Evolutionary conservation across 2,329 filamentous ascomycete species (phyloP).

Genomic region (Sclerotinia subarctica): DNA sequence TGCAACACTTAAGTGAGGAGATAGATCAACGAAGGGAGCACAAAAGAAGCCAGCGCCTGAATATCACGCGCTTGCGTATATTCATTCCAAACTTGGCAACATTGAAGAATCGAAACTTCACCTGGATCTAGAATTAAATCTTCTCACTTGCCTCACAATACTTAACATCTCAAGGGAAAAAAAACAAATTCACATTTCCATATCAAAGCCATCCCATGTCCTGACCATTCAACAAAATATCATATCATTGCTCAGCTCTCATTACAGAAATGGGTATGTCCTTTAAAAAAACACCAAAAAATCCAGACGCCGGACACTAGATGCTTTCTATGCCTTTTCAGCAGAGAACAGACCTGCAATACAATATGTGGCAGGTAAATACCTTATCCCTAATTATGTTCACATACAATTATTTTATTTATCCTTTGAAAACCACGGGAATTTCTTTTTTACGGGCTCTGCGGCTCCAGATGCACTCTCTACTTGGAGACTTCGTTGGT

Average conservation of each 20-base stretch:
- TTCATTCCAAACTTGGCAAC: neutral
- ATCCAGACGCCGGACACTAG: conserved; percentile 6
- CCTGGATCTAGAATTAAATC: neutral
- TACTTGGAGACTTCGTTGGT: conserved; percentile 58
- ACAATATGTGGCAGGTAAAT: neutral
- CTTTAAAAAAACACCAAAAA: conserved; percentile 4
- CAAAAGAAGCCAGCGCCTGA: neutral
- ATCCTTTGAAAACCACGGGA: conserved; percentile 55
- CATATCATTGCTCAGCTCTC: conserved; percentile 1
- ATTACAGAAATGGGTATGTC: conserved; percentile 8
- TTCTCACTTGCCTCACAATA: neutral
- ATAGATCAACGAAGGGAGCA: too few species aligned
- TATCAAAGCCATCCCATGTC: neutral
- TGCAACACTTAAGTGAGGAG: neutral
- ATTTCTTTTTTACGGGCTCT: conserved; percentile 60
- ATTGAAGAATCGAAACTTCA: too few species aligned
- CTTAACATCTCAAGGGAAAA: neutral
- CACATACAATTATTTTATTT: conserved; percentile 22
- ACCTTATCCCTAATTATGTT: neutral
- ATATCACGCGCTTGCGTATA: neutral
- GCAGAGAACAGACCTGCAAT: conserved; percentile 1
- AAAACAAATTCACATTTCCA: neutral
- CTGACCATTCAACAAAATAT: neutral
- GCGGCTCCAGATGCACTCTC: conserved; percentile 50
- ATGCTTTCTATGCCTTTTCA: conserved; percentile 1